Conservation (phyloP, 2,329 filamentous ascomycete genomes). For the Colletotrichum sp. region DNA sequence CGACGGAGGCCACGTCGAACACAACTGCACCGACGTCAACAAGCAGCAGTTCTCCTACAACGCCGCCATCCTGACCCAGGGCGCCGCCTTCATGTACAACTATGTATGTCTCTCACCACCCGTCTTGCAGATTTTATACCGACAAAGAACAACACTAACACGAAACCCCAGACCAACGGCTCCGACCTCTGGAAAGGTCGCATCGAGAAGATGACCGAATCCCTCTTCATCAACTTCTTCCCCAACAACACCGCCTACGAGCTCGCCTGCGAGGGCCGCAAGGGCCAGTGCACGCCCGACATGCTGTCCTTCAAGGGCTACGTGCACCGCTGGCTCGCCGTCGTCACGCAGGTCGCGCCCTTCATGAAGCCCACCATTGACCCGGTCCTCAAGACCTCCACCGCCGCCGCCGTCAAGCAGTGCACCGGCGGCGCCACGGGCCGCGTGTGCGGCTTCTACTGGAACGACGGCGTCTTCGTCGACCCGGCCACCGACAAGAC, state of each 20-base stretch:
- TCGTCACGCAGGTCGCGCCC: conserved; percentile 67
- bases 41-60: conserved; percentile 72
- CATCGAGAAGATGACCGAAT: conserved; percentile 59
- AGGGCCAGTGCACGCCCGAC: conserved; percentile 69
- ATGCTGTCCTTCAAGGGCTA: conserved; percentile 78
- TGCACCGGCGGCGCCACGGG: conserved; percentile 66
- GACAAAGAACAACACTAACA: conserved; percentile 14
- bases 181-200: conserved; percentile 59
- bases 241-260: conserved; percentile 67
- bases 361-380: conserved; percentile 59
- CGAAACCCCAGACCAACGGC: conserved; percentile 50
- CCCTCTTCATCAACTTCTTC: conserved; percentile 57
- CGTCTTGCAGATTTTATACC: no score
- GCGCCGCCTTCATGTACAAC: conserved; percentile 74
- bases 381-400: conserved; percentile 62
- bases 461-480: conserved; percentile 53
- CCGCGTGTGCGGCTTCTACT: conserved; percentile 69
- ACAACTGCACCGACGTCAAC: conserved; percentile 67
- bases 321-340: conserved; percentile 69
- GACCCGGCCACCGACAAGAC: conserved; percentile 58
- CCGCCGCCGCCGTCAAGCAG: conserved; percentile 63
- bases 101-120: conserved; percentile 41
- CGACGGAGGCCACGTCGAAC: conserved; percentile 63
- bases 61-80: conserved; percentile 65
- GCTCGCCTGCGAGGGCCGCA: conserved; percentile 64